A percentile compares a stretch with the other conserved stretches of the same genome.
These are phyloP conservation scores for Blastobotrys chiropterorum DNA, from an alignment of 805 yeast genomes.

Conservation along the genomic window DNA sequence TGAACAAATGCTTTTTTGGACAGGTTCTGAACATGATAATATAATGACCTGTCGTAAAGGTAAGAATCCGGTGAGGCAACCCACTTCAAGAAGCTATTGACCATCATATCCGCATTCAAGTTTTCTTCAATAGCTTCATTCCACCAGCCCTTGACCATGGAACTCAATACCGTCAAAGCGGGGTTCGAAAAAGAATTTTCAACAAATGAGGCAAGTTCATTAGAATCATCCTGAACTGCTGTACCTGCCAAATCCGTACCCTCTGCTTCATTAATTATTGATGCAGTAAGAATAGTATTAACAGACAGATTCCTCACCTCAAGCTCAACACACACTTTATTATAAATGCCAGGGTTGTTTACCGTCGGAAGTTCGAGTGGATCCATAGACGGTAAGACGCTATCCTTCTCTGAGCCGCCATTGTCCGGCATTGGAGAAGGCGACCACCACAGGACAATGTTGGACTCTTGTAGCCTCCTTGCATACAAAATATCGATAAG, in stretches of 20 bases:
- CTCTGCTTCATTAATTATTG: slow-evolving; percentile 80
- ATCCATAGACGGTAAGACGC: slow-evolving; percentile 41
- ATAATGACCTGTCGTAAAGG: slow-evolving; percentile 70
- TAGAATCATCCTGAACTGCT: slow-evolving; percentile 23
- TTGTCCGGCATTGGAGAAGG: slow-evolving; percentile 70
- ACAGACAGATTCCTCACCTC: slow-evolving; percentile 73
- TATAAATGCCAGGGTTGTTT: slow-evolving; percentile 73
- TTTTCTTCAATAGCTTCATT: slow-evolving; percentile 70
- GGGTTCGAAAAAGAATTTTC: slow-evolving; percentile 78
- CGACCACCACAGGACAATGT: slow-evolving; percentile 92
- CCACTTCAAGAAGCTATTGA: slow-evolving; percentile 80
- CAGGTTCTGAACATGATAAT: slow-evolving; percentile 81
- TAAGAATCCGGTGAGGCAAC: slow-evolving; percentile 67
- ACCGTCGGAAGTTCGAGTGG: slow-evolving; percentile 64
- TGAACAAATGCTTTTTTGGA: slow-evolving; percentile 79
- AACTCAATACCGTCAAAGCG: slow-evolving; percentile 63
- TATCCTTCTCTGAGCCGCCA: slow-evolving; percentile 74
- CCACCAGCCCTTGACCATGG: slow-evolving; percentile 88
- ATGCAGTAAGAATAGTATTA: slow-evolving; percentile 79
- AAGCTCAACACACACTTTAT: slow-evolving; percentile 71
- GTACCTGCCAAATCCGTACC: slow-evolving; percentile 67
- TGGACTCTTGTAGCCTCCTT: slow-evolving; percentile 56
- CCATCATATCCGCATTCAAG: slow-evolving; percentile 72
- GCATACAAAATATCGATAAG: slow-evolving; percentile 86
- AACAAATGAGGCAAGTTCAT: slow-evolving; percentile 43